Percentiles rank a stretch among this genome's conserved stretches.
Conservation (phyloP, 352 stramenopile genomes). For the Lagenidium giganteum region DNA sequence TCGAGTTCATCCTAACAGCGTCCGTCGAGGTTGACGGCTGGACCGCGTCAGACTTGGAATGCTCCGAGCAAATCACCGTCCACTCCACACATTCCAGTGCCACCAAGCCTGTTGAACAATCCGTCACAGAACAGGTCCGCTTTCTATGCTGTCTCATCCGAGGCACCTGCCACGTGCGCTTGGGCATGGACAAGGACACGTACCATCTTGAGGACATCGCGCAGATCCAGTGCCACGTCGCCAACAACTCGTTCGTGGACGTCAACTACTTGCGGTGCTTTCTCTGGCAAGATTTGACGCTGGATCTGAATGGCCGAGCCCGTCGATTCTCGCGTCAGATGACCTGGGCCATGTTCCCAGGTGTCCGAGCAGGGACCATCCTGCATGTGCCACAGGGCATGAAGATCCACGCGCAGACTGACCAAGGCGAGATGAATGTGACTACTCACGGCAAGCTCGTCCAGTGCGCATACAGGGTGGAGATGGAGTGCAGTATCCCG, state of each 20-base stretch:
- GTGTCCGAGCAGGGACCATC: constrained; percentile 7
- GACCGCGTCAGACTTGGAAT: constrained; percentile 25
- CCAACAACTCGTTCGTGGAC: constrained; percentile 25
- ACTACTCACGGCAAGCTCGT: constrained; percentile 24
- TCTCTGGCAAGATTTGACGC: constrained; percentile 20
- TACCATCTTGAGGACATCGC: constrained; percentile 24
- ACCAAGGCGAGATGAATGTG: too few relatives aligned
- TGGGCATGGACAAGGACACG: constrained; percentile 29
- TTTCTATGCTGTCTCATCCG: constrained; percentile 34
- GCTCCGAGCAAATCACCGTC: constrained; percentile 17
- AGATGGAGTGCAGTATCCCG: constrained; percentile 34
- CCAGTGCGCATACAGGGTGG: constrained; percentile 26
- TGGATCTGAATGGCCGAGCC: constrained; percentile 7
- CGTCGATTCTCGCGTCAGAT: constrained; percentile 11
- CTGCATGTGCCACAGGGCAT: constrained; percentile 19
- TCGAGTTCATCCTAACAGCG: constrained; percentile 30
- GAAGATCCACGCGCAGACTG: constrained; percentile 16
- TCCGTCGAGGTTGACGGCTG: constrained; percentile 24
- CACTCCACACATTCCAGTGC: constrained; percentile 18
- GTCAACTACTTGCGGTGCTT: constrained; percentile 23
- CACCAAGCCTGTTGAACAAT: constrained; percentile 18
- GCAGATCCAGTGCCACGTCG: constrained; percentile 27
- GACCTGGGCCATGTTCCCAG: constrained; percentile 14
- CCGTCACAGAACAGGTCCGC: constrained; percentile 21
- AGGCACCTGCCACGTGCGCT: constrained; percentile 25